Evolutionary conservation across 2,329 filamentous ascomycete species (phyloP).

Genomic region (Verticillium klebahnii): DNA sequence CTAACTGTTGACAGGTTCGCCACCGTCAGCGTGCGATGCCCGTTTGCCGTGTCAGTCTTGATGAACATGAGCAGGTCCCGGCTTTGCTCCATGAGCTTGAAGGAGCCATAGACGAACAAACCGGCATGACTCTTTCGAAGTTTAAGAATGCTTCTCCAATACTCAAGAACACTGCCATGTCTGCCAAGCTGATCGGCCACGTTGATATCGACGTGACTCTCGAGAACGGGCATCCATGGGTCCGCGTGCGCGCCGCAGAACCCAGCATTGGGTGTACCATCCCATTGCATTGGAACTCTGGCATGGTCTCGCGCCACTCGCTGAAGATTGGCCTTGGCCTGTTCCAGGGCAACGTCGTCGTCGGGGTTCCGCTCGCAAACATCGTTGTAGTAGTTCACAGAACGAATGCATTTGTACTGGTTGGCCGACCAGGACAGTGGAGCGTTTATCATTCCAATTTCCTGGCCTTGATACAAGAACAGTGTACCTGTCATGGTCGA

Average conservation of each 20-base stretch:
- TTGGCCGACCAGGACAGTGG: slow-evolving; percentile 41
- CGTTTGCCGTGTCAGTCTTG: background rate
- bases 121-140: background rate
- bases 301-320: slow-evolving; percentile 53
- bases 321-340: slow-evolving; percentile 23
- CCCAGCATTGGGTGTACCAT: slow-evolving; percentile 27
- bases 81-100: background rate
- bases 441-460: slow-evolving; percentile 60
- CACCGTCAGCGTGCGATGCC: background rate
- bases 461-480: slow-evolving; percentile 65
- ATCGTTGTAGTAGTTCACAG: slow-evolving; percentile 45
- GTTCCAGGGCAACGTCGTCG: slow-evolving; percentile 29
- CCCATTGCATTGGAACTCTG: slow-evolving; percentile 65
- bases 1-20: background rate
- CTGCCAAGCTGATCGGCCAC: slow-evolving; percentile 47
- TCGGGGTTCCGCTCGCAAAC: slow-evolving; percentile 38
- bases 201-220: slow-evolving; percentile 54
- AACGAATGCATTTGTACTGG: slow-evolving; percentile 34
- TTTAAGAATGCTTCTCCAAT: background rate
- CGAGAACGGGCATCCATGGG: slow-evolving; percentile 47
- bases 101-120: background rate
- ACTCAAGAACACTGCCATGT: slow-evolving; percentile 18
- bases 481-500: slow-evolving; percentile 52
- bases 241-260: slow-evolving; percentile 32
- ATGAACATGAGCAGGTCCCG: background rate